Conservation (phyloP, 208 protist genomes). For the Leishmania lainsoni region DNA sequence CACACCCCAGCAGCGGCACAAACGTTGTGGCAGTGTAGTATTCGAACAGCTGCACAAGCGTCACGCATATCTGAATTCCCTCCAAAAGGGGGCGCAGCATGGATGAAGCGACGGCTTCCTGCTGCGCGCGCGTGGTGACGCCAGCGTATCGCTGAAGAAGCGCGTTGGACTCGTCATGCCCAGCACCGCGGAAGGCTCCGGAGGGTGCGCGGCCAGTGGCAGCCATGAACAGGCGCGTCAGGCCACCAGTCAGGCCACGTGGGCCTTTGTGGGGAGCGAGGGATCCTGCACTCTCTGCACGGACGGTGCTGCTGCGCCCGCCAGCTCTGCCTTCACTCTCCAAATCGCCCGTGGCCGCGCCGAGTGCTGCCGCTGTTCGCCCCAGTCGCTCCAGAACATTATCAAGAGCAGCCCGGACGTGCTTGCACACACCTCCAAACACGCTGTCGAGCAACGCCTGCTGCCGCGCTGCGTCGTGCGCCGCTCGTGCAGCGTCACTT, state of each 20-base stretch:
- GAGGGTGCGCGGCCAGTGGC: conserved; percentile 34
- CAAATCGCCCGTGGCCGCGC: background rate
- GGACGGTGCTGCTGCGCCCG: background rate
- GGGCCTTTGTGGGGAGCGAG: conserved; percentile 22
- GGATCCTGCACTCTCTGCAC: background rate
- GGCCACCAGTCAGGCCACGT: conserved; percentile 38
- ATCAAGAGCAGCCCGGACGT: conserved; percentile 63
- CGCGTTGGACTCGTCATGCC: conserved; percentile 13
- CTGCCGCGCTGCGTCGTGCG: conserved; percentile 24
- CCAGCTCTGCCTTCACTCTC: background rate
- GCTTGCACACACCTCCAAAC: conserved; percentile 76
- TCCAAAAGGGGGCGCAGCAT: conserved; percentile 42
- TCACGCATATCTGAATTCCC: conserved; percentile 51
- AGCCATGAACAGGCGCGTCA: conserved; percentile 47
- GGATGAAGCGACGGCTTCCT: conserved; percentile 44
- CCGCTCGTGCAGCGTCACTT: conserved; percentile 3
- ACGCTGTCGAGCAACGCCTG: conserved; percentile 46
- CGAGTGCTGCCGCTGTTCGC: conserved; percentile 32
- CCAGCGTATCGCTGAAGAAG: conserved; percentile 43
- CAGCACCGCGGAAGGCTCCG: conserved; percentile 8
- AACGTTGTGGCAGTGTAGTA: conserved; percentile 74
- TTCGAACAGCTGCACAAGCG: conserved; percentile 69
- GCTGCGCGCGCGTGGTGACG: conserved; percentile 64
- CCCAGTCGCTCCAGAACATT: conserved; percentile 65
- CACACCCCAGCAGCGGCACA: conserved; percentile 51